Conservation (phyloP, 345 rosid genomes). For the Gossypium arboreum region DNA sequence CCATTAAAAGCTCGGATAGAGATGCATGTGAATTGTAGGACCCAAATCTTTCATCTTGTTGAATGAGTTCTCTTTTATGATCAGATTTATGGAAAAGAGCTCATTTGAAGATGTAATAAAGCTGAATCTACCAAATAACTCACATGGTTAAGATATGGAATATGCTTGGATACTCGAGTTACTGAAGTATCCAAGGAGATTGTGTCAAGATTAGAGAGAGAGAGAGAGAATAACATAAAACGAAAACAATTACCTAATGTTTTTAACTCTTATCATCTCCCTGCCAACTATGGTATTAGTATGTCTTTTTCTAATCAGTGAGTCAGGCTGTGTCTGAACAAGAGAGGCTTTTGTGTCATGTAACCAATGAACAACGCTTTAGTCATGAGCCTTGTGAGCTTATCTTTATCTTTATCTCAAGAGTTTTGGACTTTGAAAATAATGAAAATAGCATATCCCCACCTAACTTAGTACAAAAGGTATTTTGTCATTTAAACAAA, state of each 20-base stretch:
- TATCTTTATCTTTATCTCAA: background rate
- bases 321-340: background rate
- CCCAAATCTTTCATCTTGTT: constrained; percentile 11
- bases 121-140: background rate
- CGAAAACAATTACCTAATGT: background rate
- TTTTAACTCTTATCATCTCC: background rate
- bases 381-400: background rate
- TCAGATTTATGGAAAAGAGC: background rate
- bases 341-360: background rate
- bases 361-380: background rate
- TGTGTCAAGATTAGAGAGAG: background rate
- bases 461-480: background rate
- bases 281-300: background rate
- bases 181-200: background rate
- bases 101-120: background rate
- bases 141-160: too few relatives aligned
- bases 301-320: background rate
- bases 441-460: background rate
- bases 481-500: constrained; percentile 4
- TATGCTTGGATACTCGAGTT: background rate
- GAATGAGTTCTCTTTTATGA: background rate
- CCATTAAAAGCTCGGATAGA: background rate
- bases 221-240: background rate
- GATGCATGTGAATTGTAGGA: constrained; percentile 14
- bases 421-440: background rate